Base-by-base conservation (phyloP, 2,329 filamentous ascomycete genomes). In the Alternaria brassicicola region DNA sequence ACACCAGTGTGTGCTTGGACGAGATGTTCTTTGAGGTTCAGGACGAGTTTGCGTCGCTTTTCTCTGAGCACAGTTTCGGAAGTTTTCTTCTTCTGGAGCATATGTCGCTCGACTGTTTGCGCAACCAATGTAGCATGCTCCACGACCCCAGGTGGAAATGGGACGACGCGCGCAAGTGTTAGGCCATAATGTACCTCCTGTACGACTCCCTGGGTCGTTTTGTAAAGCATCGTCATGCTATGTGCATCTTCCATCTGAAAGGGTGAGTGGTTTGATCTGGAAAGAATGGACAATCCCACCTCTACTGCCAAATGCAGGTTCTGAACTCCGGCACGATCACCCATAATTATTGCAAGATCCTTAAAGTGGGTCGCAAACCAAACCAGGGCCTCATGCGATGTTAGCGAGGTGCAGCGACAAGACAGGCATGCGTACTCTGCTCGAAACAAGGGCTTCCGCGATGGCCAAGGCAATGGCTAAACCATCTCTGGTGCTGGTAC, bases 281-380 rank as follows among this genome's bases (percentile, higher is more conserved):
- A 28, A 10, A n/a, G 30, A 21, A 26, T 10, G 15, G 7, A 15
- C 35, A 19, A 70, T 0, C 81, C 81, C 43, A 88, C 86, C 39
- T 93, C 84, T 0, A 93, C 90, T 0, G 87, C 84, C 2, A 98
- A 84, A 71, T 97, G 93, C 2, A 96, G 80, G 64, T 92, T 96
- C 23, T 93, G 82, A 0, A 97, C 92, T 0, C 93, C 93, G 15
- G 85, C 86, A 10, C 91, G 86, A 63, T 93, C 88, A 1, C 85
- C 82, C 59, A 97, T 82, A 33, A 94, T 91, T 3, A 84, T 85
- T 0, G 93, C 89, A 2, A 99, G 82, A 61, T 97, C 91, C 33
- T 86, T 83, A 72, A 97, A 99, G 72, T 99, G 96, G 0, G 95
- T 98, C 2, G 90, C 92, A 77, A 99, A 99, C 88, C 92, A 97